Evolutionary conservation across 164 flowering plant species (phyloP).

Genomic region (Vitis rupestris): DNA sequence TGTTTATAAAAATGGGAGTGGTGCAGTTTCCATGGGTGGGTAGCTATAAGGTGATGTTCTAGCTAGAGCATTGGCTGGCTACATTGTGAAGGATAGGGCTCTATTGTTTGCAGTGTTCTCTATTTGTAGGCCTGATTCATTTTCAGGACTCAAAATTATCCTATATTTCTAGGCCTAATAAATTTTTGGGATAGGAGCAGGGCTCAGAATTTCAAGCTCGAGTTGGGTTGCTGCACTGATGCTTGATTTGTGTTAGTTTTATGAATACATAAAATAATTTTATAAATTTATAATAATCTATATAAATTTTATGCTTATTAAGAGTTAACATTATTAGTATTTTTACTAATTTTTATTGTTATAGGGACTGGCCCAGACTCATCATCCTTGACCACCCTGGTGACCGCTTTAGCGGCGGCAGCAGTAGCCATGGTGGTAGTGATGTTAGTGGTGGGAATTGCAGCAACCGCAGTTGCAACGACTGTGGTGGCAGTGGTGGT

Average conservation of each 20-base stretch:
- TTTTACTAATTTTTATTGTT: slow-evolving; percentile 30
- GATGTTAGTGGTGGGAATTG: slow-evolving; percentile 27
- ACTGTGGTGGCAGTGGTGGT: slow-evolving; percentile 24
- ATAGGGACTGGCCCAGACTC: slow-evolving; percentile 49
- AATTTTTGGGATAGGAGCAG: not conserved
- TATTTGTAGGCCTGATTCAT: no score
- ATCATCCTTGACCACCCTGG: slow-evolving; percentile 43
- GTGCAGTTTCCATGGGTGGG: not conserved
- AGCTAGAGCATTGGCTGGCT: not conserved
- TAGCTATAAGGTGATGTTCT: not conserved
- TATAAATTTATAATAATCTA: not conserved
- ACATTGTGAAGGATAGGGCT: not conserved
- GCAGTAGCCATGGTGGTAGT: slow-evolving; percentile 39
- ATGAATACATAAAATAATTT: not conserved
- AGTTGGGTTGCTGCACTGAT: not conserved
- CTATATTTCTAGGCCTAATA: not conserved
- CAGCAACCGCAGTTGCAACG: slow-evolving; percentile 33
- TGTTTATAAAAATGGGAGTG: not conserved
- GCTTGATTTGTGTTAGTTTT: not conserved
- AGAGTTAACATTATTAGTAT: slow-evolving; percentile 12
- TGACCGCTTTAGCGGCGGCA: slow-evolving; percentile 39
- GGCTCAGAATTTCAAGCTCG: not conserved
- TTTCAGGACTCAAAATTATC: no score
- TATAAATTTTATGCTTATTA: not conserved
- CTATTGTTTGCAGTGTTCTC: not conserved